Percentiles rank a stretch among this genome's conserved stretches.
Conservation (phyloP, 768 basidiomycete genomes). For the Postia placenta region DNA sequence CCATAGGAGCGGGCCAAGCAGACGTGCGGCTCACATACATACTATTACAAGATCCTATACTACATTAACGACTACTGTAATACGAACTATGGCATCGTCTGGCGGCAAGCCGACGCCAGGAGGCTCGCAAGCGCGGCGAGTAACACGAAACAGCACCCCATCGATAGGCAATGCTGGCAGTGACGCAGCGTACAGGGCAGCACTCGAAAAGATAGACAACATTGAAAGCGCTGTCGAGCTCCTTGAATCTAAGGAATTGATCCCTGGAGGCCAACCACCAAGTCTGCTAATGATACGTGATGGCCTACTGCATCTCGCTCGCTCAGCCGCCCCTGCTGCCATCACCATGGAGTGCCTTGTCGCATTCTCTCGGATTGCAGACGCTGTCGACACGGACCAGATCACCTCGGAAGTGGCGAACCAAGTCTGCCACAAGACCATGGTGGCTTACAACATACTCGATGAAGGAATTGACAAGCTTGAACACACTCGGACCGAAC, state of each 20-base stretch:
- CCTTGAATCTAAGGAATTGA: neutral
- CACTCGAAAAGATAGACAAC: neutral
- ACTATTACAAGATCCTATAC: neutral
- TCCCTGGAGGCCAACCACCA: neutral
- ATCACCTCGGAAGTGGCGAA: too few species aligned
- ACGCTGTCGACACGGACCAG: too few species aligned
- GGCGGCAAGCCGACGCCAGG: too few species aligned
- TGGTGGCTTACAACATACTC: neutral
- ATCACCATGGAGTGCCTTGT: too few species aligned
- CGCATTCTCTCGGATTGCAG: too few species aligned
- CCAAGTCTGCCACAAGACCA: too few species aligned
- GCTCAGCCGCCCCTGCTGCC: too few species aligned
- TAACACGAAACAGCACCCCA: neutral
- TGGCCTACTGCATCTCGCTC: neutral
- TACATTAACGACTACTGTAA: neutral
- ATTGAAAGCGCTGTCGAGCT: neutral
- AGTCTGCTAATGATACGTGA: neutral
- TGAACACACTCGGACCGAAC: neutral
- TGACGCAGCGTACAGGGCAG: neutral
- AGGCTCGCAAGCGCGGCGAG: neutral
- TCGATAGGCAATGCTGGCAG: neutral
- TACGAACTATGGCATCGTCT: too few species aligned
- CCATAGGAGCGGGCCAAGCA: neutral
- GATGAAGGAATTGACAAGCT: too few species aligned
- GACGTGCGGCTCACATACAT: constrained; percentile 1